Percentiles rank a stretch among this genome's conserved stretches.
These are phyloP conservation scores for Kurtzmaniella fragi DNA, from an alignment of 805 yeast species.

Conservation along the genomic window DNA sequence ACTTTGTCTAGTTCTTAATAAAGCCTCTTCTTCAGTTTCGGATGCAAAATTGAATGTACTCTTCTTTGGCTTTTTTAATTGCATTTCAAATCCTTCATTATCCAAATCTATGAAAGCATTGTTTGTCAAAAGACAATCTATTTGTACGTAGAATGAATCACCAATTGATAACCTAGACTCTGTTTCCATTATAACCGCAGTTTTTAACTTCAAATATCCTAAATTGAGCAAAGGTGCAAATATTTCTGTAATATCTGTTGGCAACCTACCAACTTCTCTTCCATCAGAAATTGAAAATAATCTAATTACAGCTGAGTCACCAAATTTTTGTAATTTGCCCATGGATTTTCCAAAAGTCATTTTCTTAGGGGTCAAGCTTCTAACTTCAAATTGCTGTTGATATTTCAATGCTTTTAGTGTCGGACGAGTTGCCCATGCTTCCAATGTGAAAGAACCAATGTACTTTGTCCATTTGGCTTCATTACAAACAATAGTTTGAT, in stretches of 20 bases:
- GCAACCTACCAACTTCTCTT: slow-evolving; percentile 71
- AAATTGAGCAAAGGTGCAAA: slow-evolving; percentile 61
- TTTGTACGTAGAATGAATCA: slow-evolving; percentile 64
- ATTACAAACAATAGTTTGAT: neutral
- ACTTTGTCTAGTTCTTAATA: slow-evolving; percentile 46
- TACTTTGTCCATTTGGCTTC: slow-evolving; percentile 32
- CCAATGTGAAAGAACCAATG: slow-evolving; percentile 56
- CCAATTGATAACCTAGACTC: slow-evolving; percentile 58
- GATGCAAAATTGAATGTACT: slow-evolving; percentile 16
- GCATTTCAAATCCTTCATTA: neutral
- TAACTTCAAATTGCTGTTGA: slow-evolving; percentile 38
- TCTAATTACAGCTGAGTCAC: slow-evolving; percentile 30
- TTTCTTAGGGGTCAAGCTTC: slow-evolving; percentile 25
- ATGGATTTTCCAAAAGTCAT: slow-evolving; percentile 5
- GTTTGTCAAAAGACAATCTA: slow-evolving; percentile 54
- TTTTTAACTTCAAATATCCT: slow-evolving; percentile 49
- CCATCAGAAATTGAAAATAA: slow-evolving; percentile 21
- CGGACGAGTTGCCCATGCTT: slow-evolving; percentile 72
- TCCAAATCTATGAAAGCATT: neutral
- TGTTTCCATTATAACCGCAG: slow-evolving; percentile 55
- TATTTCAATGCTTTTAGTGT: slow-evolving; percentile 42
- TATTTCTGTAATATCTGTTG: slow-evolving; percentile 62
- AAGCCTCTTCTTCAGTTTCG: slow-evolving; percentile 53
- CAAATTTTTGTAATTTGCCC: slow-evolving; percentile 11
- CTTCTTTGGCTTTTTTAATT: neutral